phyloP scores from a whole-genome alignment of 2,329 filamentous ascomycete genomes.

The Aspergillus sp. region DNA sequence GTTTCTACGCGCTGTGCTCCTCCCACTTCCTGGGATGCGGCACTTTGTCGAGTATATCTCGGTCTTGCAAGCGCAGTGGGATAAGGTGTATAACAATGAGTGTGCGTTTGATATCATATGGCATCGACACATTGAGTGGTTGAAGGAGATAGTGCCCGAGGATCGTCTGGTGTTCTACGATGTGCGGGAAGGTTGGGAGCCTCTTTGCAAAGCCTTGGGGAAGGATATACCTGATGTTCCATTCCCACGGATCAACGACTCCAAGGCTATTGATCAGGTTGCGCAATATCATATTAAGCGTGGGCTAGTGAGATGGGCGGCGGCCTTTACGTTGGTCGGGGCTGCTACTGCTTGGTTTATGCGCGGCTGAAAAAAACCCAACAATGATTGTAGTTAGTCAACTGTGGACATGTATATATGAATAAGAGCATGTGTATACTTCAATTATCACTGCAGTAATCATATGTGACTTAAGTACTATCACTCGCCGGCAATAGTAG shows the following conservation, averaged over 20 bases:
- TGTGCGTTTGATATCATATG: slow-evolving; percentile 16
- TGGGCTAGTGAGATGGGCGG: slow-evolving; percentile 32
- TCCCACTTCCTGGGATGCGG: slow-evolving; percentile 30
- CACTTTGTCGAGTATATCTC: slow-evolving; percentile 26
- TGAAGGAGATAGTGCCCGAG: slow-evolving; percentile 30
- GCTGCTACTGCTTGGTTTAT: slow-evolving; percentile 3
- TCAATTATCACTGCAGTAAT: too few relatives aligned
- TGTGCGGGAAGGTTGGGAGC: slow-evolving; percentile 49
- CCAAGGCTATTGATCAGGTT: slow-evolving; percentile 22
- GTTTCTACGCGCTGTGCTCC: slow-evolving; percentile 24
- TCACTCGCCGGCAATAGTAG: too few relatives aligned
- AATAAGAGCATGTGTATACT: too few relatives aligned
- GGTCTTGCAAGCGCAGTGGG: slow-evolving; percentile 25
- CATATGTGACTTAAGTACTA: too few relatives aligned
- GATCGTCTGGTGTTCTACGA: slow-evolving; percentile 41
- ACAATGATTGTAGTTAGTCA: too few relatives aligned
- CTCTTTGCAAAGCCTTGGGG: slow-evolving; percentile 48
- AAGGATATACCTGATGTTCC: slow-evolving; percentile 40
- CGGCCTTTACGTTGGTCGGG: slow-evolving; percentile 24
- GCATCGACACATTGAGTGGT: slow-evolving; percentile 26
- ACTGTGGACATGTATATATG: too few relatives aligned
- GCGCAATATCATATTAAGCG: slow-evolving; percentile 26
- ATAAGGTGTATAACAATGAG: slow-evolving; percentile 18
- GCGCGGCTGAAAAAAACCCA: neutral
- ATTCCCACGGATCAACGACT: slow-evolving; percentile 45